Conservation (phyloP, 345 rosid genomes). For the Lumnitzera littorea region DNA sequence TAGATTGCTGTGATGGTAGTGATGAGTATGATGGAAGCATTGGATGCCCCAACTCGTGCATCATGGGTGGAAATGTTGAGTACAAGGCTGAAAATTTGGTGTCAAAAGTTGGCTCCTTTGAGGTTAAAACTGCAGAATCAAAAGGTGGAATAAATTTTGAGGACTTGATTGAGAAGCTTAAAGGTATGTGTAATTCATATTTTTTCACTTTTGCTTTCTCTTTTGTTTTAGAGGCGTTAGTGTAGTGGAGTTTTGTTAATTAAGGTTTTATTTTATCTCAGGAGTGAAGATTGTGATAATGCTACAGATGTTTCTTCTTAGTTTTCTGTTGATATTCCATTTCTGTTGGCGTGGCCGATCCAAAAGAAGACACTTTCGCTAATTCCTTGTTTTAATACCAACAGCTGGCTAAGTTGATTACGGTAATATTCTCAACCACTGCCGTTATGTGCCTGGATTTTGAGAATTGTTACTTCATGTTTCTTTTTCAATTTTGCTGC, state of each 20-base stretch:
- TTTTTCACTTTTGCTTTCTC: not conserved
- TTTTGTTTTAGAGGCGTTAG: constrained; percentile 1
- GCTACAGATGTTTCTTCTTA: constrained; percentile 29
- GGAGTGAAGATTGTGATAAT: constrained; percentile 50
- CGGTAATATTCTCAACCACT: constrained; percentile 1
- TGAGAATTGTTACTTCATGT: no score
- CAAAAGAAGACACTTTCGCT: constrained; percentile 28
- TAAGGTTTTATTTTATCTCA: constrained; percentile 16
- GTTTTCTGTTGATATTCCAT: constrained; percentile 21
- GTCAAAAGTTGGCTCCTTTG: constrained; percentile 12
- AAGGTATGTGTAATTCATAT: constrained; percentile 22
- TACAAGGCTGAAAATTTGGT: constrained; percentile 36
- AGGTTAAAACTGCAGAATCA: constrained; percentile 18
- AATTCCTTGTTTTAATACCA: not conserved
- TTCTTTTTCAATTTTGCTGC: no score
- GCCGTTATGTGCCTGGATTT: not conserved
- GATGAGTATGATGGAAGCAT: constrained; percentile 48
- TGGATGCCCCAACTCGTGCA: constrained; percentile 46
- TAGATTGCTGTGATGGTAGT: constrained; percentile 78
- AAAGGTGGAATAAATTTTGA: constrained; percentile 13
- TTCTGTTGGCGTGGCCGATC: constrained; percentile 18
- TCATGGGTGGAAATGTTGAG: constrained; percentile 64
- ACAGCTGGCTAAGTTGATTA: not conserved
- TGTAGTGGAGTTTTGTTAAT: no score
- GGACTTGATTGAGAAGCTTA: constrained; percentile 32